Conservation (phyloP, 768 basidiomycete species). For the Suillus plorans region DNA sequence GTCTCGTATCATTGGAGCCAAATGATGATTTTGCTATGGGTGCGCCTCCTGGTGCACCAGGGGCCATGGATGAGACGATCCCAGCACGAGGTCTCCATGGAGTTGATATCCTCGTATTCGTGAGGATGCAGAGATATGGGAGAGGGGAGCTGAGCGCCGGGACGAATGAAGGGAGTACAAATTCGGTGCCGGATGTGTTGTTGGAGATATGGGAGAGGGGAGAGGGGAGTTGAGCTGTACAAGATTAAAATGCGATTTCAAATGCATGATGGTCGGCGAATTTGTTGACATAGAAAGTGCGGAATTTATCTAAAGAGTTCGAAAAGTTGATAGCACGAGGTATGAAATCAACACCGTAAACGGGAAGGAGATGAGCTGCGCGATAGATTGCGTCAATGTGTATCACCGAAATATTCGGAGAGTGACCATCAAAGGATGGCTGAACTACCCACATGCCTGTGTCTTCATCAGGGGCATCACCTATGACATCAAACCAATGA, state of each 20-base stretch:
- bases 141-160: neutral
- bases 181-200: conserved; percentile 34
- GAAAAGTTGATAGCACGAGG: neutral
- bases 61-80: conserved; percentile 53
- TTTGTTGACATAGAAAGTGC: no score
- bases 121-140: no score
- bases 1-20: conserved; percentile 72
- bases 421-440: neutral
- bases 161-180: conserved; percentile 24
- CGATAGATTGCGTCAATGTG: conserved; percentile 8
- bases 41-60: conserved; percentile 88
- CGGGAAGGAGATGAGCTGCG: conserved; percentile 8
- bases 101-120: conserved; percentile 14
- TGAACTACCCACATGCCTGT: conserved; percentile 15
- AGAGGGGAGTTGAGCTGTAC: conserved; percentile 46
- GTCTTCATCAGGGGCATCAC: conserved; percentile 4
- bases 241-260: no score
- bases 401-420: neutral
- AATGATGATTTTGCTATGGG: conserved; percentile 91
- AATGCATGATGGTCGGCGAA: no score
- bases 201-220: conserved; percentile 18
- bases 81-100: conserved; percentile 27
- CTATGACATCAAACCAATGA: conserved; percentile 4
- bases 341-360: neutral
- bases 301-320: no score